Percentiles rank a stretch among this genome's conserved stretches.
These are phyloP conservation scores for Colletotrichum gigasporum DNA, from an alignment of 2,329 filamentous ascomycete genomes.

Conservation along the genomic window DNA sequence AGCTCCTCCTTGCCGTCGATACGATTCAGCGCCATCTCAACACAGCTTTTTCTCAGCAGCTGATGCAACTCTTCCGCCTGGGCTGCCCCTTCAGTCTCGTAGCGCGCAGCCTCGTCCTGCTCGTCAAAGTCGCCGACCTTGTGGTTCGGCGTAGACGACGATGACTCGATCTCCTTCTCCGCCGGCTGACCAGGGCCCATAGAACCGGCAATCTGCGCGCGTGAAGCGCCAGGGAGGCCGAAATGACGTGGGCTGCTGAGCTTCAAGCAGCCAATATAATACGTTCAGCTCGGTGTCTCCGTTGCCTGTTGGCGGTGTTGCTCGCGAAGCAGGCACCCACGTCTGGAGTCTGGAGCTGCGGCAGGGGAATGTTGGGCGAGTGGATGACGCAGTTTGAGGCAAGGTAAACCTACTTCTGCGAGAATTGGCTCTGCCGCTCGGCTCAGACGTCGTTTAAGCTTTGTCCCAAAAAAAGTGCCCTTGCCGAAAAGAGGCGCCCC, in stretches of 20 bases:
- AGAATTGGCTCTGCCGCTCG: no score
- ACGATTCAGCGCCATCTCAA: conserved; percentile 52
- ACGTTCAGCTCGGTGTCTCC: no score
- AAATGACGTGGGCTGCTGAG: neutral
- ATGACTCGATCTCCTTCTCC: neutral
- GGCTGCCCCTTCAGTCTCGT: neutral
- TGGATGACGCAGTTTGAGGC: no score
- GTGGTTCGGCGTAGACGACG: neutral
- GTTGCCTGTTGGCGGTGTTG: no score
- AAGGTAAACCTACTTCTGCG: no score
- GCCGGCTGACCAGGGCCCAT: neutral
- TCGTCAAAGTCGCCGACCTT: neutral
- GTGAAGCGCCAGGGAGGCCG: neutral
- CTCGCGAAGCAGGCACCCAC: no score
- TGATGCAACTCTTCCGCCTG: conserved; percentile 2
- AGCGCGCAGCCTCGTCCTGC: neutral
- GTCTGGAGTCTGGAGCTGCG: no score
- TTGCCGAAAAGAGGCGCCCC: no score
- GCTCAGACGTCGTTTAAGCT: no score
- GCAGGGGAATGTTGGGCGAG: no score
- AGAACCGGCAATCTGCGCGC: neutral
- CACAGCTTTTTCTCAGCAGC: conserved; percentile 40
- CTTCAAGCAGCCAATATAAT: no score
- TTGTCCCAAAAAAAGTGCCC: no score
- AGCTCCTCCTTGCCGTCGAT: conserved; percentile 53